Percentiles rank a stretch among this genome's conserved stretches.
Evolutionary conservation across 495 filamentous ascomycete genomes (phyloP).

Genomic region (Tuber aestivum): DNA sequence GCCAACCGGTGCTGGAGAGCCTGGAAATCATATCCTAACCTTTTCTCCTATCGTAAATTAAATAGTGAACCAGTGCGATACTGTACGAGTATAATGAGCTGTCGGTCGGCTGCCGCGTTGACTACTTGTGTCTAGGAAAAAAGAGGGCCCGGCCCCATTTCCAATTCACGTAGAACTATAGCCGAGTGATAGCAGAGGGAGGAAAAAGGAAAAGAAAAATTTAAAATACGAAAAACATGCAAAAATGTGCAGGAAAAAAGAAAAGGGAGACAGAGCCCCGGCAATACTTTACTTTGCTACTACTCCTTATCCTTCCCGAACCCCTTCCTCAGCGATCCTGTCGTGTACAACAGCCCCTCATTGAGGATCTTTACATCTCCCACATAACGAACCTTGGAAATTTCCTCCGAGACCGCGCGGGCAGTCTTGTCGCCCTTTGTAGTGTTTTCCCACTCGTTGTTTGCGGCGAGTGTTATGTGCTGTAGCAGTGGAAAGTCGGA

Average conservation of each 20-base stretch:
- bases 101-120: not conserved
- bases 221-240: not conserved
- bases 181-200: not conserved
- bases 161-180: not conserved
- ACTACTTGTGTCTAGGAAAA: not conserved
- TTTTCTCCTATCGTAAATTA: not conserved
- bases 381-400: slow-evolving; percentile 25
- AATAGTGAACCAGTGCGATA: not conserved
- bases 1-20: not conserved
- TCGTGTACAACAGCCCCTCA: slow-evolving; percentile 59
- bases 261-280: not conserved
- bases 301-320: slow-evolving; percentile 47
- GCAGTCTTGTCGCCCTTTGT: slow-evolving; percentile 17
- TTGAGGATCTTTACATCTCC: slow-evolving; percentile 45
- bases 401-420: slow-evolving; percentile 40
- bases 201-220: not conserved
- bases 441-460: slow-evolving; percentile 17
- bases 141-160: not conserved
- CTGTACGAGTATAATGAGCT: not conserved
- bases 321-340: slow-evolving; percentile 69
- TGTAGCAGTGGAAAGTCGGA: slow-evolving; percentile 48
- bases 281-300: not conserved
- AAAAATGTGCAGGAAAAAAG: not conserved
- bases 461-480: slow-evolving; percentile 23
- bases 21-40: not conserved